Conservation (phyloP, 495 filamentous ascomycete genomes). For the Penicillium egyptiacum region DNA sequence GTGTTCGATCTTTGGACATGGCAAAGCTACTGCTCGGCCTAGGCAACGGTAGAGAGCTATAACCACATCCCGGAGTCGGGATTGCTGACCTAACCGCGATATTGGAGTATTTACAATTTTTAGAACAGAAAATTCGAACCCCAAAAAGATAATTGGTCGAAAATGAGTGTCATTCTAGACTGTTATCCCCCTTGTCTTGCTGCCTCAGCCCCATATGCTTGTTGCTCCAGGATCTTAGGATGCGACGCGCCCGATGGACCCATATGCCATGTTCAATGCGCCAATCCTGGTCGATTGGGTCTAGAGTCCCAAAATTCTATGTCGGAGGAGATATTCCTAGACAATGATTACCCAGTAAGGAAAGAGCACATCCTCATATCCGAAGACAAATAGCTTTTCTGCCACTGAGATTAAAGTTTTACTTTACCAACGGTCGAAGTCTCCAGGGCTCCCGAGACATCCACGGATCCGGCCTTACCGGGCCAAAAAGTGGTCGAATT, state of each 20-base stretch:
- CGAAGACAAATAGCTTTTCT: background rate
- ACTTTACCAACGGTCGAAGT: constrained; percentile 6
- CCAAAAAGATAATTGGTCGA: constrained; percentile 16
- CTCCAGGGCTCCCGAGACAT: constrained; percentile 10
- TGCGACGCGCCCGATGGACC: constrained; percentile 12
- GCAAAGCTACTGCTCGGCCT: constrained; percentile 9
- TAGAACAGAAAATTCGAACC: background rate
- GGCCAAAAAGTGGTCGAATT: background rate
- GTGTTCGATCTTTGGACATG: constrained; percentile 21
- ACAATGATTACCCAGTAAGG: background rate
- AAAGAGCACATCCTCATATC: background rate
- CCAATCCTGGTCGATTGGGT: constrained; percentile 3
- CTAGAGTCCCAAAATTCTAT: constrained; percentile 1
- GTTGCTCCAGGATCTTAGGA: constrained; percentile 26
- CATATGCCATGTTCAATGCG: constrained; percentile 2
- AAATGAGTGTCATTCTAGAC: constrained; percentile 19
- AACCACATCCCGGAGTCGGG: constrained; percentile 15
- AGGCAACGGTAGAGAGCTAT: constrained; percentile 9
- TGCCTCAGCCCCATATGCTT: constrained; percentile 20
- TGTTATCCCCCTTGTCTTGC: constrained; percentile 16
- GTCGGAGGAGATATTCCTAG: constrained; percentile 3
- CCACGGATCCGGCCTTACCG: constrained; percentile 9
- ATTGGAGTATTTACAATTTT: background rate
- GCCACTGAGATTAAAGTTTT: constrained; percentile 8
- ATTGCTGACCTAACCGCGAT: constrained; percentile 1